These are phyloP conservation scores for Leccinellum rugosiceps DNA, from an alignment of 768 basidiomycete species.

Conservation along the genomic window DNA sequence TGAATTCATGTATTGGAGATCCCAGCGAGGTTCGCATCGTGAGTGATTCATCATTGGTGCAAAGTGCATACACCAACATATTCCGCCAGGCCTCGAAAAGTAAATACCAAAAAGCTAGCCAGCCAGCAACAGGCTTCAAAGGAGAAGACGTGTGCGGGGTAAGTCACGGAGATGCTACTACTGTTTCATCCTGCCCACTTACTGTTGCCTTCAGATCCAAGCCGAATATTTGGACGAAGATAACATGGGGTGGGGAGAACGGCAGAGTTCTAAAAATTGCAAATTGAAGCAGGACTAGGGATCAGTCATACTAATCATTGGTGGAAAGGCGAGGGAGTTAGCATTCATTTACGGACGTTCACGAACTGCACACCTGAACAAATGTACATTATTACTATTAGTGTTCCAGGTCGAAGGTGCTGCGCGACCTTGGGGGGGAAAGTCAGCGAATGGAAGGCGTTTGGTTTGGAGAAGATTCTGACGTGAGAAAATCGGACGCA, in stretches of 20 bases:
- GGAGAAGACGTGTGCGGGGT: slow-evolving; percentile 21
- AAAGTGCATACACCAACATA: not conserved
- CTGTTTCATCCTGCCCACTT: not conserved
- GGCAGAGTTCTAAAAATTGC: slow-evolving; percentile 8
- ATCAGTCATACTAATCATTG: not conserved
- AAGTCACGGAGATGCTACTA: not conserved
- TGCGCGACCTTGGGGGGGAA: not conserved
- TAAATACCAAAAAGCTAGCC: slow-evolving; percentile 7
- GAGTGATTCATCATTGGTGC: not conserved
- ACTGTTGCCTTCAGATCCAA: slow-evolving; percentile 8
- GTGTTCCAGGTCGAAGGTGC: not conserved
- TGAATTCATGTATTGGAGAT: slow-evolving; percentile 24
- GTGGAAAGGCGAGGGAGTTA: not conserved
- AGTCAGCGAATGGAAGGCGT: not conserved
- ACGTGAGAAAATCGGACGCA: not conserved
- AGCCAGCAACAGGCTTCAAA: slow-evolving; percentile 17
- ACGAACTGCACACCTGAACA: not conserved
- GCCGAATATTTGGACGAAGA: slow-evolving; percentile 28
- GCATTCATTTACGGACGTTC: slow-evolving; percentile 1
- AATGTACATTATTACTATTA: not conserved
- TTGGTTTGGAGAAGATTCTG: not conserved
- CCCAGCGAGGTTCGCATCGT: slow-evolving; percentile 14
- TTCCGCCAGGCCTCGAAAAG: slow-evolving; percentile 14
- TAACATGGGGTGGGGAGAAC: slow-evolving; percentile 27
- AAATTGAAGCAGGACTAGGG: not conserved